These are phyloP conservation scores for Fusarium sp. DNA, from an alignment of 2,329 filamentous ascomycete species.

Conservation along the genomic window DNA sequence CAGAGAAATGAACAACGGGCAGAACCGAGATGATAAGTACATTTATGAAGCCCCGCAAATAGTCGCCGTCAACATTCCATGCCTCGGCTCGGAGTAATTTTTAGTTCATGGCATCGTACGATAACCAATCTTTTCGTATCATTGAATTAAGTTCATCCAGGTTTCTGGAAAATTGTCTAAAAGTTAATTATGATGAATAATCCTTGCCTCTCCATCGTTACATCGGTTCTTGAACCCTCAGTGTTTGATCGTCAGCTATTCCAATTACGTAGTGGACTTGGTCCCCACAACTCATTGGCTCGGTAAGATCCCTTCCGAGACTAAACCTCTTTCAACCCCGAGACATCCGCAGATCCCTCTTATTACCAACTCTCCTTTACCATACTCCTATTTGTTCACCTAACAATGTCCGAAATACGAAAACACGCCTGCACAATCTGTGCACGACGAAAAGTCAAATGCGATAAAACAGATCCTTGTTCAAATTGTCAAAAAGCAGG, in stretches of 20 bases:
- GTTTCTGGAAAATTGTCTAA: not conserved
- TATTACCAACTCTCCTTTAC: too few species aligned
- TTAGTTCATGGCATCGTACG: not conserved
- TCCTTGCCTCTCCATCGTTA: not conserved
- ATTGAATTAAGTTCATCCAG: not conserved
- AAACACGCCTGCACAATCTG: conserved; percentile 39
- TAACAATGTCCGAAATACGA: not conserved
- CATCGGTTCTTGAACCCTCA: not conserved
- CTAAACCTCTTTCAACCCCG: conserved; percentile 3
- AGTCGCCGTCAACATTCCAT: not conserved
- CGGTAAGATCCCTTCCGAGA: not conserved
- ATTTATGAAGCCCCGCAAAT: conserved; percentile 1
- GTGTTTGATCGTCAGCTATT: not conserved
- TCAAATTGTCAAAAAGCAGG: conserved; percentile 56
- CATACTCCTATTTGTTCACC: too few species aligned
- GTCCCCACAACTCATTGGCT: not conserved
- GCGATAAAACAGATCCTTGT: conserved; percentile 55
- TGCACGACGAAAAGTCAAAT: conserved; percentile 46
- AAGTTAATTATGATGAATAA: not conserved
- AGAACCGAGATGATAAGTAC: not conserved
- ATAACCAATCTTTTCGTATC: too few species aligned
- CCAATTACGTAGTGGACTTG: not conserved
- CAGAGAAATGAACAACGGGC: not conserved
- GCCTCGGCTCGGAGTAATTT: not conserved
- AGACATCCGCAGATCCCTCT: not conserved